Conservation (phyloP, 1,284 basidiomycete genomes). For the Coniferiporia sulphurascens region DNA sequence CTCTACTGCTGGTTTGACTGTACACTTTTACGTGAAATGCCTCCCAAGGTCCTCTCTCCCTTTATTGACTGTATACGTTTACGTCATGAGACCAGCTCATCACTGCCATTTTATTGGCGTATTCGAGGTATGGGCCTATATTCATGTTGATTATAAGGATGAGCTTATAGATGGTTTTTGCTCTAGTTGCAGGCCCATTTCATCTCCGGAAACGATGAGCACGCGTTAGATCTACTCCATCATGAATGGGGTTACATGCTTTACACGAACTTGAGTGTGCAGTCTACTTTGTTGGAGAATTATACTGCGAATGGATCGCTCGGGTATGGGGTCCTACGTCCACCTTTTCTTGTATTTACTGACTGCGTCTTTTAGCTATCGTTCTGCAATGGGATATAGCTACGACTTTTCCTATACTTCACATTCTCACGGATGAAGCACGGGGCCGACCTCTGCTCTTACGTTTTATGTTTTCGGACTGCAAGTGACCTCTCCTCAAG, state of each 20-base stretch:
- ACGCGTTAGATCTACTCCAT: slow-evolving; percentile 43
- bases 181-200: slow-evolving; percentile 47
- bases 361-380: slow-evolving; percentile 29
- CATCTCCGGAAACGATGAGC: slow-evolving; percentile 39
- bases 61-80: no score
- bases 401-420: slow-evolving; percentile 43
- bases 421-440: slow-evolving; percentile 44
- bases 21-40: no score
- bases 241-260: slow-evolving; percentile 52
- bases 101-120: slow-evolving; percentile 49
- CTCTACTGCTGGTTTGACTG: no score
- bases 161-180: neutral
- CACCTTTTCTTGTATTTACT: neutral
- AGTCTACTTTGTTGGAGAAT: slow-evolving; percentile 47
- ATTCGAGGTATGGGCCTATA: slow-evolving; percentile 37
- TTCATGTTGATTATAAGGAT: neutral
- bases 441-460: slow-evolving; percentile 41
- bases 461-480: slow-evolving; percentile 44
- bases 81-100: no score
- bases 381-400: slow-evolving; percentile 44
- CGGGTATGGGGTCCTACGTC: slow-evolving; percentile 29
- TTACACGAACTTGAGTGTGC: slow-evolving; percentile 45
- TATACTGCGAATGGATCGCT: slow-evolving; percentile 48
- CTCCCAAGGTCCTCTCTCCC: no score
- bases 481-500: slow-evolving; percentile 34